A percentile compares a stretch with the other conserved stretches of the same genome.
Evolutionary conservation across 2,329 filamentous ascomycete species (phyloP).

Genomic region (Ophiocordyceps camponoti-saundersi): DNA sequence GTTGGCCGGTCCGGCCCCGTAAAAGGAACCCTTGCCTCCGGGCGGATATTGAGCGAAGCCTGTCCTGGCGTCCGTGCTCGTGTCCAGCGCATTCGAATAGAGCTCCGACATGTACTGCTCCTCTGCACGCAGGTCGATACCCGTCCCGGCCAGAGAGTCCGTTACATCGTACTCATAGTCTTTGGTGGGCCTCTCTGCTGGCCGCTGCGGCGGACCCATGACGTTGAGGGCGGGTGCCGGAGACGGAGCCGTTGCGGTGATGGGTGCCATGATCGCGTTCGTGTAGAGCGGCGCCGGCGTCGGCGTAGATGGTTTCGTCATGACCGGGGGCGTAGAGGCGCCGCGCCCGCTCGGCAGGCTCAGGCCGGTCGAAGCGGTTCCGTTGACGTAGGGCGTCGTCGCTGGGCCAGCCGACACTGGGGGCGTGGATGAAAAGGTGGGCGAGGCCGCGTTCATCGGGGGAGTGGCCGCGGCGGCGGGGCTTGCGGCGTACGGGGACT

Average conservation of each 20-base stretch:
- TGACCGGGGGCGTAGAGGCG: constrained; percentile 14
- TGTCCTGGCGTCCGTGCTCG: constrained; percentile 27
- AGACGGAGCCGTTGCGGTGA: constrained; percentile 8
- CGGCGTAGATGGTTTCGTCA: constrained; percentile 12
- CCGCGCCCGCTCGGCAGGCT: constrained; percentile 18
- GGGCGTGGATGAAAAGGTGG: constrained; percentile 17
- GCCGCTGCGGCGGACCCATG: constrained; percentile 45
- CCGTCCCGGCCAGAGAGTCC: constrained; percentile 70
- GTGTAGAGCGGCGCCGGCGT: constrained; percentile 10
- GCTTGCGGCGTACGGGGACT: constrained; percentile 31
- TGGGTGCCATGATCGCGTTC: constrained; percentile 12
- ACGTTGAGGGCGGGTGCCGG: constrained; percentile 11
- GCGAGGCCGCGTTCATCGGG: constrained; percentile 18
- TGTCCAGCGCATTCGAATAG: constrained; percentile 34
- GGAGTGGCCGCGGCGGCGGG: constrained; percentile 25
- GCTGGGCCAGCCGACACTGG: constrained; percentile 14
- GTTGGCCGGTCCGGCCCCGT: constrained; percentile 48
- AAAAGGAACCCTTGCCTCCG: constrained; percentile 39
- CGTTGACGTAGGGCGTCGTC: constrained; percentile 21
- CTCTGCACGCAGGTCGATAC: constrained; percentile 75
- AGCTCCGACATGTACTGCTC: constrained; percentile 63
- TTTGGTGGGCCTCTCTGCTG: constrained; percentile 44
- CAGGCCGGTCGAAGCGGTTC: constrained; percentile 17
- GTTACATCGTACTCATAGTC: constrained; percentile 55
- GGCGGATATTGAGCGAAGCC: constrained; percentile 34